These are phyloP conservation scores for Ustilago esculenta DNA, from an alignment of 1,284 basidiomycete species.

Conservation along the genomic window DNA sequence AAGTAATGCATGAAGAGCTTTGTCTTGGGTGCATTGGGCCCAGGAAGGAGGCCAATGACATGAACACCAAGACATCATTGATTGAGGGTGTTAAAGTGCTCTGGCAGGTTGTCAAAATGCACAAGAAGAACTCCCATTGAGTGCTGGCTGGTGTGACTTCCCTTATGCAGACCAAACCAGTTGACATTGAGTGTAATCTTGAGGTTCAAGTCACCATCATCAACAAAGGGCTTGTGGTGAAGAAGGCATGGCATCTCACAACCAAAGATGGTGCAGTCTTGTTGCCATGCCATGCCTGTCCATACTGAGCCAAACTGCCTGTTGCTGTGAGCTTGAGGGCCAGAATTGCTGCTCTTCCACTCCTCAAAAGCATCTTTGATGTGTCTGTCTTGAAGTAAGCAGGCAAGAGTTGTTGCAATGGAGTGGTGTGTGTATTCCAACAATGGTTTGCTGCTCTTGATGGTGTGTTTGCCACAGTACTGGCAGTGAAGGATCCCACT, in stretches of 20 bases:
- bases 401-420: neutral
- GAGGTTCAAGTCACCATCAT: conserved; percentile 3
- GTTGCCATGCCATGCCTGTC: neutral
- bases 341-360: neutral
- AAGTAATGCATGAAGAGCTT: neutral
- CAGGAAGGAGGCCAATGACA: neutral
- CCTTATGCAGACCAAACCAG: conserved; percentile 3
- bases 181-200: conserved; percentile 1
- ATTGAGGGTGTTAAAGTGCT: conserved; percentile 1
- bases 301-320: neutral
- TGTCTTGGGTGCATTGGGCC: neutral
- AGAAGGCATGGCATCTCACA: neutral
- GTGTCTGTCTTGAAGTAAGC: neutral
- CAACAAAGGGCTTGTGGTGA: neutral
- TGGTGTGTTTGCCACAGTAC: neutral
- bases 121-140: neutral
- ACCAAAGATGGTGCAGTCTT: neutral
- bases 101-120: neutral
- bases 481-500: neutral
- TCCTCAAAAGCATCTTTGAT: neutral
- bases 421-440: neutral
- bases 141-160: neutral
- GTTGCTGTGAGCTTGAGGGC: neutral
- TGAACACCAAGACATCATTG: neutral
- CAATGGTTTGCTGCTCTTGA: neutral